phyloP scores from a whole-genome alignment of 1,284 basidiomycete genomes.

The Vanrija pseudolonga region DNA sequence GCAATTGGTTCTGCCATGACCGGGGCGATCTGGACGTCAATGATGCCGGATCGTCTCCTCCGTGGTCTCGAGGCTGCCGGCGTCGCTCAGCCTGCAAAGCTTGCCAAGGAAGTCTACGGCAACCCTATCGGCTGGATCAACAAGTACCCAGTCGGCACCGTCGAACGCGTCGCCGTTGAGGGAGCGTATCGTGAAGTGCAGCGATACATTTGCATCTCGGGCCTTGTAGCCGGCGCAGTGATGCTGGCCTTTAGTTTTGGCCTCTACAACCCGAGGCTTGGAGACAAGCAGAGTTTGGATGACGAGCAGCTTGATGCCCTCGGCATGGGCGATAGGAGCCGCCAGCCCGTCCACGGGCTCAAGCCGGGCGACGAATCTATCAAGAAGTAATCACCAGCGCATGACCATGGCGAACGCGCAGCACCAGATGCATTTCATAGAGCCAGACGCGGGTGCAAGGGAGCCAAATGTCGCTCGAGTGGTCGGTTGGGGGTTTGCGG shows the following conservation, averaged over 20 bases:
- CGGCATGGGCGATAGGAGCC: too few species aligned
- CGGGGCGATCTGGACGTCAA: conserved; percentile 46
- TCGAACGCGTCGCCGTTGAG: conserved; percentile 34
- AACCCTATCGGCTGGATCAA: conserved; percentile 35
- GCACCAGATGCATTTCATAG: too few species aligned
- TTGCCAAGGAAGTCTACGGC: conserved; percentile 24
- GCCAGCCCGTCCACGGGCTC: too few species aligned
- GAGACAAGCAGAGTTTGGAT: conserved; percentile 14
- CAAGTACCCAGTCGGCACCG: conserved; percentile 38
- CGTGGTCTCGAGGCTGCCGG: conserved; percentile 8
- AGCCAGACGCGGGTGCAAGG: too few species aligned
- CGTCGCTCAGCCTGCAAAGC: background rate
- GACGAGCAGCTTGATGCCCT: conserved; percentile 23
- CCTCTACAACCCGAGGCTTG: conserved; percentile 9
- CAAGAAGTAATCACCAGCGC: too few species aligned
- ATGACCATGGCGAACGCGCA: too few species aligned
- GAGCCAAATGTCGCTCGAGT: too few species aligned
- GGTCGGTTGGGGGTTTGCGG: too few species aligned
- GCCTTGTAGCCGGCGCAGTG: conserved; percentile 24
- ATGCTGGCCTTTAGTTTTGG: conserved; percentile 18
- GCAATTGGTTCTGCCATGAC: conserved; percentile 44
- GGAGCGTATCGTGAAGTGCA: conserved; percentile 33
- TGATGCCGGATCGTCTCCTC: conserved; percentile 1
- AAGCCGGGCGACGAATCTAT: too few species aligned
- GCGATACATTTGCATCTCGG: conserved; percentile 29